These are phyloP conservation scores for Tulasnella sp. DNA, from an alignment of 768 basidiomycete species.

Conservation along the genomic window DNA sequence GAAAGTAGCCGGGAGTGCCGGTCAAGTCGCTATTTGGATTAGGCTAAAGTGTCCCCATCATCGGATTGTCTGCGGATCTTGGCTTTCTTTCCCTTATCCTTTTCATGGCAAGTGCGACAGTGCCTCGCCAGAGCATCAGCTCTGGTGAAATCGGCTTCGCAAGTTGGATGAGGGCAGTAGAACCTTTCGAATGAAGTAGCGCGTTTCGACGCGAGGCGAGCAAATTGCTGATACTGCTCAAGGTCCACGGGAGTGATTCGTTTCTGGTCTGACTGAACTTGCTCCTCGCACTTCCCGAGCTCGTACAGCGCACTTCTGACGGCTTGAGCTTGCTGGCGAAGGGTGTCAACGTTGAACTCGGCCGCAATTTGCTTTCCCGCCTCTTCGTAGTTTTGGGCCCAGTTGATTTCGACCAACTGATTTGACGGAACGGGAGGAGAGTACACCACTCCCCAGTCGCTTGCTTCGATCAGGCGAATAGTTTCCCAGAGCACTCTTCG, in stretches of 20 bases:
- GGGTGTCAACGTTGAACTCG: conserved; percentile 1
- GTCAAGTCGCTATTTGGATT: neutral
- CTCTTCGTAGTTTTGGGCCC: neutral
- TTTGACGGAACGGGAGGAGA: neutral
- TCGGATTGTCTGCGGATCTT: neutral
- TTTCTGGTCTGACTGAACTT: neutral
- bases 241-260: neutral
- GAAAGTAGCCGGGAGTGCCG: neutral
- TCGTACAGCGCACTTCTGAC: neutral
- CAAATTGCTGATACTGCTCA: neutral
- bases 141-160: conserved; percentile 7
- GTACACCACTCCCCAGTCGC: neutral
- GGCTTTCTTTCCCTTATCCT: neutral
- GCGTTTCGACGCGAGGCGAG: neutral
- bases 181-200: conserved; percentile 1
- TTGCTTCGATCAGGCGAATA: neutral
- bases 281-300: neutral
- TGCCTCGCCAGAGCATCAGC: conserved; percentile 4
- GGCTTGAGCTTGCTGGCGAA: neutral
- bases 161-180: conserved; percentile 4
- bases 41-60: neutral
- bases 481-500: conserved; percentile 8
- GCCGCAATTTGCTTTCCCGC: neutral
- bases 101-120: conserved; percentile 1
- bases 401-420: neutral